Base-by-base conservation (phyloP, 169 alveolate species). In the Theileria luwenshuni region DNA sequence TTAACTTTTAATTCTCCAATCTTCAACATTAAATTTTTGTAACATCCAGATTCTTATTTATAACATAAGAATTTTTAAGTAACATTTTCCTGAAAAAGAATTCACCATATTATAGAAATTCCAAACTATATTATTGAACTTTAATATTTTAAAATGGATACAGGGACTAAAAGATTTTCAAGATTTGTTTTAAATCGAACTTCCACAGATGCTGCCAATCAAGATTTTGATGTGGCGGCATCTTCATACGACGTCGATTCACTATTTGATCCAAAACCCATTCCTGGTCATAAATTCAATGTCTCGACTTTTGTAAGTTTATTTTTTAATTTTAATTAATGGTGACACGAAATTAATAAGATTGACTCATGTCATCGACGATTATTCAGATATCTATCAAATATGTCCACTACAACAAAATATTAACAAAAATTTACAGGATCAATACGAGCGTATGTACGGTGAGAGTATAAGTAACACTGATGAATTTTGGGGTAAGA, bases 401-500 rank as follows among this genome's bases (percentile, higher is more conserved):
- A n/a, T n/a, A n/a, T n/a, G n/a, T n/a, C n/a, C n/a, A n/a, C n/a
- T n/a, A n/a, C n/a, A 13, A 3, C 32, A 1, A 10, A 38, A 38
- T 7, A 10, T 38, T 7, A 38, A 41, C 67, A 32, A 38, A 8
- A 56, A 5, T 21, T 0, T 60, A n/a, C 63, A 81, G 89, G 81
- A 83, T 7, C 72, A 60, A 63, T 89, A 89, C 73, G 77, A 76
- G 65, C 74, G 49, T 27, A 77, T 89, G 90, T 74, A 89, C 65
- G 67, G 76, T 33, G 77, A 79, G 38, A 89, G 94, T 43, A 63
- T 89, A 23, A 58, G 56, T 21, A 81, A 85, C 60, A 85, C 92
- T 15, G 94, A 89, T 32, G 43, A 45, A 5, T 89, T 89, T 73
- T 89, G 94, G 94, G 90, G 91, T 8, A 74, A 81, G 42, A 65